phyloP scores from a whole-genome alignment of 2,329 filamentous ascomycete species.

The Aspergillus unguis region DNA sequence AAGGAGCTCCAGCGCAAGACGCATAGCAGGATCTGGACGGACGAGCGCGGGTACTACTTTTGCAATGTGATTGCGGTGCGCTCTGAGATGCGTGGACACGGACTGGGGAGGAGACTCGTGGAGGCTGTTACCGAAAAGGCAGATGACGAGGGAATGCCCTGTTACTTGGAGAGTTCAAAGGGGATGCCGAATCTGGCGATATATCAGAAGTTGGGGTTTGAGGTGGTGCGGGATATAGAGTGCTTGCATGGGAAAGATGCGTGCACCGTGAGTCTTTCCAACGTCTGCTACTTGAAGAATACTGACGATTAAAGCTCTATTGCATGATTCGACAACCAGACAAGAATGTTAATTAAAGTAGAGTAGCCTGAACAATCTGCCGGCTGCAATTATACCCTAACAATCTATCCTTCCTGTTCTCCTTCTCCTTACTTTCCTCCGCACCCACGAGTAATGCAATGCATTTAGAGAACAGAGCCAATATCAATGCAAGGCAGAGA shows the following conservation, averaged over 20 bases:
- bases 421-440: no score
- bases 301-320: constrained; percentile 18
- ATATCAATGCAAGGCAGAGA: constrained; percentile 37
- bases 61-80: constrained; percentile 71
- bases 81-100: constrained; percentile 62
- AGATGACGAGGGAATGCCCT: constrained; percentile 61
- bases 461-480: constrained; percentile 31
- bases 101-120: constrained; percentile 64
- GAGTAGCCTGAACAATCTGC: neutral
- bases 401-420: no score
- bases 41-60: constrained; percentile 68
- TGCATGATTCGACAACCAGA: constrained; percentile 23
- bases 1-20: constrained; percentile 62
- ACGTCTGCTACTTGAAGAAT: neutral
- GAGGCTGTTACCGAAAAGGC: constrained; percentile 60
- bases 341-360: constrained; percentile 10
- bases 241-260: constrained; percentile 61
- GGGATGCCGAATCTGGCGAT: constrained; percentile 67
- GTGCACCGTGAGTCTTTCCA: constrained; percentile 45
- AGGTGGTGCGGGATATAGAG: constrained; percentile 61
- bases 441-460: neutral
- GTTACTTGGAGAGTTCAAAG: constrained; percentile 69
- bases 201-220: constrained; percentile 68
- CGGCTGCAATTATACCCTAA: no score
- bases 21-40: constrained; percentile 62